Base-by-base conservation (phyloP, 257 asterid genomes). In the Prunella vulgaris region DNA sequence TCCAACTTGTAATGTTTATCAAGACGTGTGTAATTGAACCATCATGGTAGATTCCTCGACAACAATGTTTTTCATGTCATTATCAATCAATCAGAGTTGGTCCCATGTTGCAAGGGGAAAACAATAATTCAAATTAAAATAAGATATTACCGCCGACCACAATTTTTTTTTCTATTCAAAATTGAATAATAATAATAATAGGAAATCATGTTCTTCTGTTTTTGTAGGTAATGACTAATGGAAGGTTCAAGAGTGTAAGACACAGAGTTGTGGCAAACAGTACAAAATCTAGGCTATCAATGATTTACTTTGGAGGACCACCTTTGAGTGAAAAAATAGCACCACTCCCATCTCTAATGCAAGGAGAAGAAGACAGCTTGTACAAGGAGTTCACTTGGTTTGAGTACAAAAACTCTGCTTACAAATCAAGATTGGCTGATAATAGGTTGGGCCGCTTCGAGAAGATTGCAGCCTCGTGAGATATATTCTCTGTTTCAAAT, bases 241-340 rank as follows among this genome's bases (percentile, higher is more conserved):
- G 89, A 15, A 82, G 83, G 64, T 86, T 86, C 5, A 84, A 84
- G 77, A 86, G 93, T 7, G 85, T 86, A 14, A 65, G 79, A 52
- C 93, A 86, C 13, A 74, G 90, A 46, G 93, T 86, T 3, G 44
- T 86, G 74, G 68, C 93, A 3, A 84, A 84, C 65, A 71, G 73
- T 40, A 37, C 72, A 4, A 80, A 84, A 66, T 77, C 93, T 49
- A 84, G 93, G 75, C 71, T 86, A 1, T 86, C 93, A 30, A 86
- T 86, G 93, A 86, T 86, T 8, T 86, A 86, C 56, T 86, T 86
- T 49, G 93, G 93, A 67, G 93, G 93, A 7, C 90, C 93, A 14
- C 93, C 93, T 9, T 49, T 86, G 64, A 78, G 86, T 24, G 90
- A 86, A 40, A 86, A 82, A 76, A 84, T 86, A 38, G 93, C 88